Base-by-base conservation (phyloP, 192 early-diverging fungal genomes). In the Chytriomyces confervae region DNA sequence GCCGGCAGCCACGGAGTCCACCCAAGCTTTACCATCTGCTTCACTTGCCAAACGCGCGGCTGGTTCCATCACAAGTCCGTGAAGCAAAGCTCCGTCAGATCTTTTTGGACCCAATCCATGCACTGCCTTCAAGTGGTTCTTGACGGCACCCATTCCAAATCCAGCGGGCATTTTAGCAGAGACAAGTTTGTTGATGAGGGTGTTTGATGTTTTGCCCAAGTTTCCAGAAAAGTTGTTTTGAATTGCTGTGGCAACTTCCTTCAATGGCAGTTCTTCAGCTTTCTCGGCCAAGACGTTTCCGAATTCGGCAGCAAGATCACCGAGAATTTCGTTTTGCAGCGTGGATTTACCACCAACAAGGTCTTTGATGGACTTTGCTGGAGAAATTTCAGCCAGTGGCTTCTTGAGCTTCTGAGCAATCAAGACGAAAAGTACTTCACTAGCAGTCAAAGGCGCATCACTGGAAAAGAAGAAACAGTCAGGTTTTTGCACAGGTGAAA, bases 271-370 rank as follows among this genome's bases (percentile, higher is more conserved):
- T 82, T 98, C 96, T 77, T 98, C 96, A 70, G 94, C 88, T 84
- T 95, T 96, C 69, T 98, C 96, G 45, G 95, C 93, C 24, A 87
- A 77, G 51, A 93, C 85, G 66, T 86, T 89, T 62, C 89, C 90
- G 84, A 96, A 96, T 84, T 98, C 96, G 78, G 94, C 95, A 70
- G 92, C 93, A 50, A 98, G 82, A 80, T 98, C 96, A 81, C 96
- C 96, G 69, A 97, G 85, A 48, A 98, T 95, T 79, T 98, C 96
- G 86, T 98, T 98, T 80, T 98, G 96, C 45, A 98, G 87, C 29
- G 96, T 98, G 13, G 94, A 95, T 83, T 98, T 98, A 78, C 96
- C 96, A 47, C 93, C 95, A 51, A 97, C 95, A 61, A 98, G 89
- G 66, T 98, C 95, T 86, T 95, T 96, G 89, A 92, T 95, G 76